Evolutionary conservation across 306 rosid species (phyloP).

Genomic region (Inga leiocalycina): DNA sequence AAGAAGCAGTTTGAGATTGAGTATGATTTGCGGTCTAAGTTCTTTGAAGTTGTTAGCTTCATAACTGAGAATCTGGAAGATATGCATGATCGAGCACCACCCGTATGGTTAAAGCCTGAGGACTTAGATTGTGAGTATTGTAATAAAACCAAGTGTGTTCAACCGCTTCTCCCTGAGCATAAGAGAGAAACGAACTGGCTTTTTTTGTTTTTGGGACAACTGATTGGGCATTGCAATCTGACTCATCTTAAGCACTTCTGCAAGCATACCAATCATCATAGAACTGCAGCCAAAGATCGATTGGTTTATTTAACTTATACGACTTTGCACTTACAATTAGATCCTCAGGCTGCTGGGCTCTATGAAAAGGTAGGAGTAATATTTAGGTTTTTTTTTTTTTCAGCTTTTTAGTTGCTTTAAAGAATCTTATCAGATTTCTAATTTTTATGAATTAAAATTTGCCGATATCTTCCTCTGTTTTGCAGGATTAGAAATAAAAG

Average conservation of each 20-base stretch:
- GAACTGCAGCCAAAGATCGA: not conserved
- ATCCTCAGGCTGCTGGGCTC: not conserved
- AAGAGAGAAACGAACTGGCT: constrained; percentile 52
- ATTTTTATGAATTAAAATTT: no score
- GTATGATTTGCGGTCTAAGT: constrained; percentile 32
- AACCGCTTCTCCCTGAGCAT: constrained; percentile 21
- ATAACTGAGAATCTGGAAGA: not conserved
- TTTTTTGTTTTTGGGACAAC: constrained; percentile 56
- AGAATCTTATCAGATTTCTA: no score
- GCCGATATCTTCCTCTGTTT: no score
- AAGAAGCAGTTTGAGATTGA: constrained; percentile 10
- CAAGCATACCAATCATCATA: no score
- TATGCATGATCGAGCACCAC: constrained; percentile 50
- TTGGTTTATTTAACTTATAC: constrained; percentile 49
- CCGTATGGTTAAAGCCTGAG: constrained; percentile 33
- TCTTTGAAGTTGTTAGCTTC: not conserved
- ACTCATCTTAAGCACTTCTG: no score
- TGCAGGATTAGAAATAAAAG: no score
- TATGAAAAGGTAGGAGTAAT: no score
- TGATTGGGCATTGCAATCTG: constrained; percentile 10
- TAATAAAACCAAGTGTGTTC: constrained; percentile 14
- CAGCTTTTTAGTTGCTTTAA: no score
- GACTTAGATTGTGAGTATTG: constrained; percentile 40
- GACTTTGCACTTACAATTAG: constrained; percentile 46
- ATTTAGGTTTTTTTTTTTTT: no score